Conservation (phyloP, 192 early-diverging fungal species). For the Umbelopsis sp. region DNA sequence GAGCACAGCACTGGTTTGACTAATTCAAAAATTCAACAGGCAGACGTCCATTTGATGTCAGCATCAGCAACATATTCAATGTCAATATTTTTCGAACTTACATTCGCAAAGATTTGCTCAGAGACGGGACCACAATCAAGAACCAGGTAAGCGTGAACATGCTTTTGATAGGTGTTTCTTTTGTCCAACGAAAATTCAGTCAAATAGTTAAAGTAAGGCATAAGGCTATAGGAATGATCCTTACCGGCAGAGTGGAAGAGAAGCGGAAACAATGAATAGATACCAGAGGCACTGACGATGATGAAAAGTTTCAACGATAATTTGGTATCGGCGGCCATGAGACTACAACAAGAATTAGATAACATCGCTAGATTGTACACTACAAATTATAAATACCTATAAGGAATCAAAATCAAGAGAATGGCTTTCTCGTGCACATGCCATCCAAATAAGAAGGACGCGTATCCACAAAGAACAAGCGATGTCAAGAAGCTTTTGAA, state of each 20-base stretch:
- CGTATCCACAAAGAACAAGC: constrained; percentile 79
- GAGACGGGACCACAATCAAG: constrained; percentile 26
- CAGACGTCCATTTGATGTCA: constrained; percentile 2
- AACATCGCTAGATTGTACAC: too few species aligned
- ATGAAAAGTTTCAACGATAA: constrained; percentile 59
- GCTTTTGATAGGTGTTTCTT: constrained; percentile 44
- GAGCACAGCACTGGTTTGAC: constrained; percentile 20
- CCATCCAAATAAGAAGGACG: constrained; percentile 95
- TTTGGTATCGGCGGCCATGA: constrained; percentile 50
- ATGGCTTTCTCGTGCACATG: constrained; percentile 99
- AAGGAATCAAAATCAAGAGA: constrained; percentile 73
- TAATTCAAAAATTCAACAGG: background rate
- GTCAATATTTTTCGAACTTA: constrained; percentile 4
- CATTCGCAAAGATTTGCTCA: constrained; percentile 27
- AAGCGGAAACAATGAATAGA: constrained; percentile 71
- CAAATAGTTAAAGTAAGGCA: background rate
- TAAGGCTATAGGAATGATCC: background rate
- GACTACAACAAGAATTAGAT: constrained; percentile 38
- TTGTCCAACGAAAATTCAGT: constrained; percentile 17
- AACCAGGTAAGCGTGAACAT: constrained; percentile 35
- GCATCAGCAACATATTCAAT: background rate
- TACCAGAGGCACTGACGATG: constrained; percentile 64
- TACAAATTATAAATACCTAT: constrained; percentile 46
- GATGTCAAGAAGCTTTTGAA: constrained; percentile 68
- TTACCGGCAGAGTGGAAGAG: constrained; percentile 69